Percentiles rank a stretch among this genome's conserved stretches.
Conservation (phyloP, 345 rosid species). For the Combretum micranthum region DNA sequence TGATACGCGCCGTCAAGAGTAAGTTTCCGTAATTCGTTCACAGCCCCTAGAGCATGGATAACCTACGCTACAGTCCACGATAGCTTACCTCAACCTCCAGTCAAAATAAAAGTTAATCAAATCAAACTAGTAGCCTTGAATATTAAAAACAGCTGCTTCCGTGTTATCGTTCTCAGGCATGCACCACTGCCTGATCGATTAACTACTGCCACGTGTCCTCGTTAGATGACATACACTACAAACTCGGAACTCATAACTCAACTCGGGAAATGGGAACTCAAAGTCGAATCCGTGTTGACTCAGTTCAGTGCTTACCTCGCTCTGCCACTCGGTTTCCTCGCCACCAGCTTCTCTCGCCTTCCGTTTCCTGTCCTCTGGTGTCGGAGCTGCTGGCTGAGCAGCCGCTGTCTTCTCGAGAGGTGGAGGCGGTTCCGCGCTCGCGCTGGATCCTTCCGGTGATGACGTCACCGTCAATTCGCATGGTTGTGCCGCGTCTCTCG, state of each 20-base stretch:
- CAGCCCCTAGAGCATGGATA: not conserved
- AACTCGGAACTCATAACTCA: slow-evolving; percentile 2
- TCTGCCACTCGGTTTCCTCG: slow-evolving; percentile 43
- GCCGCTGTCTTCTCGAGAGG: slow-evolving; percentile 23
- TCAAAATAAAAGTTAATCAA: no score
- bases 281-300: slow-evolving; percentile 10
- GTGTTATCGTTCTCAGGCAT: no score
- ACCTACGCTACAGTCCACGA: slow-evolving; percentile 8
- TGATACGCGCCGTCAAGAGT: slow-evolving; percentile 16
- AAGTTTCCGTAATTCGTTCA: not conserved
- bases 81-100: slow-evolving; percentile 6
- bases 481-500: slow-evolving; percentile 12
- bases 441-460: slow-evolving; percentile 47
- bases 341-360: slow-evolving; percentile 50
- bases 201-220: no score
- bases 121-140: no score
- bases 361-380: slow-evolving; percentile 55
- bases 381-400: slow-evolving; percentile 21
- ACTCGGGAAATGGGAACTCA: not conserved
- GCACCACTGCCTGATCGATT: no score
- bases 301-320: slow-evolving; percentile 50
- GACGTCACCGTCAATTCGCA: slow-evolving; percentile 46
- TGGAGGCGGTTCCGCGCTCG: slow-evolving; percentile 40
- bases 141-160: no score
- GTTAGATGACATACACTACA: no score